Conservation (phyloP, 2,329 filamentous ascomycete genomes). For the Fusarium algeriense region DNA sequence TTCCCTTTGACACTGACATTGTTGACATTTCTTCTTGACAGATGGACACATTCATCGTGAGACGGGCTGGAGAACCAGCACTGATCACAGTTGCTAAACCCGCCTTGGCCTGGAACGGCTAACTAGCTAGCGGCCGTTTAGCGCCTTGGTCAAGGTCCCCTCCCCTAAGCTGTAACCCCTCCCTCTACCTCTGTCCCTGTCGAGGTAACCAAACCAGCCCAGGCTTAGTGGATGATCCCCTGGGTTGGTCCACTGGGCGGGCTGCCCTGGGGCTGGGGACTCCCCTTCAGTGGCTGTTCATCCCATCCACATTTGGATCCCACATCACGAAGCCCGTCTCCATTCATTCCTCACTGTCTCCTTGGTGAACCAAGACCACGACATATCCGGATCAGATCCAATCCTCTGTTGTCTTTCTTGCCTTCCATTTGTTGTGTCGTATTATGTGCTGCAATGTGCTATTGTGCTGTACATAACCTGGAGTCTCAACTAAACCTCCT, state of each 20-base stretch:
- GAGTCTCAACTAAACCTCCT: slow-evolving; percentile 13
- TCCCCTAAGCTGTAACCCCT: slow-evolving; percentile 31
- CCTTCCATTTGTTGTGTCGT: slow-evolving; percentile 17
- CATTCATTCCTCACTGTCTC: slow-evolving; percentile 44
- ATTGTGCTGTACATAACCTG: neutral
- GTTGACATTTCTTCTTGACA: slow-evolving; percentile 4
- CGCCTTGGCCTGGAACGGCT: slow-evolving; percentile 35
- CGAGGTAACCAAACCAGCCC: neutral
- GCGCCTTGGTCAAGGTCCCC: slow-evolving; percentile 17
- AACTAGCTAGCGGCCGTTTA: slow-evolving; percentile 41
- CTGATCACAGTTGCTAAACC: slow-evolving; percentile 22
- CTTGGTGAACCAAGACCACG: slow-evolving; percentile 36
- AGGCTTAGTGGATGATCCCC: slow-evolving; percentile 40
- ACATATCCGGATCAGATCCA: slow-evolving; percentile 39
- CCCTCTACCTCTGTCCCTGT: slow-evolving; percentile 24
- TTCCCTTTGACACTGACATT: neutral
- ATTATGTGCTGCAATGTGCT: neutral
- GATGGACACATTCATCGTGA: slow-evolving; percentile 16
- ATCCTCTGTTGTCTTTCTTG: slow-evolving; percentile 38
- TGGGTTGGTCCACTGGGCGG: neutral
- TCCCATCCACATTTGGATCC: slow-evolving; percentile 45
- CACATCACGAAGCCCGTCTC: slow-evolving; percentile 28
- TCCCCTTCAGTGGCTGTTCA: slow-evolving; percentile 39
- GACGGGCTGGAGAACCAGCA: neutral
- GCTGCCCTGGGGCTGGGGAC: slow-evolving; percentile 9